These are phyloP conservation scores for Penicillium sp. DNA, from an alignment of 2,329 filamentous ascomycete species.

Conservation along the genomic window DNA sequence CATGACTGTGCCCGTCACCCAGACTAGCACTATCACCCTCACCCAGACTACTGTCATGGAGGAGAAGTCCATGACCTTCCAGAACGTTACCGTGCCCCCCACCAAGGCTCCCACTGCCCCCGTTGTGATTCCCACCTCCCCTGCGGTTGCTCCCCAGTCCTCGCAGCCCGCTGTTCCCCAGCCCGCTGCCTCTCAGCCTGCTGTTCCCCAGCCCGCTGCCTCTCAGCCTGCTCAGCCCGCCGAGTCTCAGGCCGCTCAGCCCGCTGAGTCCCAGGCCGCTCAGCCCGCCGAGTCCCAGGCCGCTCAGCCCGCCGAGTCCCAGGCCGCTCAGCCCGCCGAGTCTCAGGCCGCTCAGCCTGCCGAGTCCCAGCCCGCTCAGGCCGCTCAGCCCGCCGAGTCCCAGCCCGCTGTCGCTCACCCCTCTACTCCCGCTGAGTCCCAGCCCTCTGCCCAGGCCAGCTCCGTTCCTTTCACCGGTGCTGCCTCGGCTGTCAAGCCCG, in stretches of 20 bases:
- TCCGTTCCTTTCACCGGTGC: slow-evolving; percentile 32
- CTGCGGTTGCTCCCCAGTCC: slow-evolving; percentile 6
- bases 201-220: slow-evolving; percentile 8
- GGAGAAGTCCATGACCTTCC: slow-evolving; percentile 18
- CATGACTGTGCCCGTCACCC: slow-evolving; percentile 30
- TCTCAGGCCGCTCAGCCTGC: slow-evolving; percentile 6
- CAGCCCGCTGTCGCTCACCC: slow-evolving; percentile 10
- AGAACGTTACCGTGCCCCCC: slow-evolving; percentile 11
- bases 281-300: slow-evolving; percentile 5
- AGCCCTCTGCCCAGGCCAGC: slow-evolving; percentile 11
- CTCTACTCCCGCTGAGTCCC: slow-evolving; percentile 5
- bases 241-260: slow-evolving; percentile 2
- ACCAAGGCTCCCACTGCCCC: slow-evolving; percentile 12
- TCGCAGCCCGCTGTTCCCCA: slow-evolving; percentile 4
- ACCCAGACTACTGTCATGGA: slow-evolving; percentile 30
- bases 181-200: slow-evolving; percentile 10
- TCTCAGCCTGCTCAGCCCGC: slow-evolving; percentile 8
- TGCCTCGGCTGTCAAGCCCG: slow-evolving; percentile 35
- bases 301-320: neutral
- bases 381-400: neutral
- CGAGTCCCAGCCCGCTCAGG: neutral
- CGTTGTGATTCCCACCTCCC: slow-evolving; percentile 15
- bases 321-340: slow-evolving; percentile 5
- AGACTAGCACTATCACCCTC: slow-evolving; percentile 32
- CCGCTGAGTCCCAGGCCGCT: neutral